Conservation (phyloP, 2,329 filamentous ascomycete genomes). For the Talaromyces sp. region DNA sequence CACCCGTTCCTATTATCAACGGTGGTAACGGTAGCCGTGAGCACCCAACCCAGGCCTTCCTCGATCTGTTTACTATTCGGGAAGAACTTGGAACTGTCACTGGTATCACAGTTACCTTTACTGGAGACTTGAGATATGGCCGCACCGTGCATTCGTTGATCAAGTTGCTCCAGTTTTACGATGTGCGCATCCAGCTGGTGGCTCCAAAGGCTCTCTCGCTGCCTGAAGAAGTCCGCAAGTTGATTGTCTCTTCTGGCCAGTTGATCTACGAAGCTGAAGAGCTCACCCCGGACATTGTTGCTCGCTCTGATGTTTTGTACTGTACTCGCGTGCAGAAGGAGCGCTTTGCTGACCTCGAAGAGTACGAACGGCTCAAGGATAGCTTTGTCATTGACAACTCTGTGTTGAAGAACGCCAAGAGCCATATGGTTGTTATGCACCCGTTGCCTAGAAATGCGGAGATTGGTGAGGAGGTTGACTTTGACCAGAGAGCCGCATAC, state of each 20-base stretch:
- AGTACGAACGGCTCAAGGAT: conserved; percentile 85
- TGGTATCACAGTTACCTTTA: conserved; percentile 91
- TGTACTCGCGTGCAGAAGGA: conserved; percentile 97
- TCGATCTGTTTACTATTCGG: conserved; percentile 96
- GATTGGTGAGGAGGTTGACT: conserved; percentile 93
- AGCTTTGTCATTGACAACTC: conserved; percentile 85
- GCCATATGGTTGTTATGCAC: conserved; percentile 90
- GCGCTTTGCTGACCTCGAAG: conserved; percentile 73
- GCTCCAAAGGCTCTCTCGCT: conserved; percentile 74
- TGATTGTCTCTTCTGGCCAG: conserved; percentile 70
- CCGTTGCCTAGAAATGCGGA: conserved; percentile 90
- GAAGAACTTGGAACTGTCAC: conserved; percentile 95
- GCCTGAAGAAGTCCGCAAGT: conserved; percentile 67
- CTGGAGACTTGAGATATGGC: conserved; percentile 88
- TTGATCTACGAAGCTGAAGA: conserved; percentile 69
- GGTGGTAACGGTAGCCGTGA: conserved; percentile 94
- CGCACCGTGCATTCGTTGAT: conserved; percentile 93
- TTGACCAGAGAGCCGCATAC: conserved; percentile 93
- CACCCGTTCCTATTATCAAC: conserved; percentile 90
- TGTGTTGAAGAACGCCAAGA: conserved; percentile 86
- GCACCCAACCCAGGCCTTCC: conserved; percentile 94
- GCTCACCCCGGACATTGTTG: conserved; percentile 82
- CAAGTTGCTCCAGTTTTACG: conserved; percentile 91
- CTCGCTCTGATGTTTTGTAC: conserved; percentile 86
- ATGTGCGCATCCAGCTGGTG: conserved; percentile 89